A percentile compares a stretch with the other conserved stretches of the same genome.
phyloP scores from a whole-genome alignment of 2,329 filamentous ascomycete genomes.

The Talaromyces funiculosus region DNA sequence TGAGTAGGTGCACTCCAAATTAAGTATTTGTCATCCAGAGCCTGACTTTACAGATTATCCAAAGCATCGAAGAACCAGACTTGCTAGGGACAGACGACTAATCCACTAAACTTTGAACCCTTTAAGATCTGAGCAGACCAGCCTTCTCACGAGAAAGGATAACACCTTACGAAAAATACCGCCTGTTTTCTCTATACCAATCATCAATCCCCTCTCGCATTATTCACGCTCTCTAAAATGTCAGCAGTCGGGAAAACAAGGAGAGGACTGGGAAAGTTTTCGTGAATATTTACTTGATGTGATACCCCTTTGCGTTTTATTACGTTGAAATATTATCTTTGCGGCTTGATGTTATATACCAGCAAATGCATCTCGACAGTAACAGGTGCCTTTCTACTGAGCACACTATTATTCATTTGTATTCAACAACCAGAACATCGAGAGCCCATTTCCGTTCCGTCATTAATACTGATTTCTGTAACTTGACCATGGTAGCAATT shows the following conservation, averaged over 20 bases:
- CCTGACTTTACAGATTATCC: conserved; percentile 25
- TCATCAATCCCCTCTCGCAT: background rate
- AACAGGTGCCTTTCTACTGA: no score
- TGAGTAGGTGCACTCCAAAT: background rate
- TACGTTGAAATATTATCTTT: background rate
- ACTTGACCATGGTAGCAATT: background rate
- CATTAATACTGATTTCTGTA: background rate
- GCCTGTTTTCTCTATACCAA: background rate
- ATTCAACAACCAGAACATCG: background rate
- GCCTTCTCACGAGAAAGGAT: background rate
- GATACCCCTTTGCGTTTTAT: conserved; percentile 10
- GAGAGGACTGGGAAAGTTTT: conserved; percentile 32
- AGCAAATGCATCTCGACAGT: no score
- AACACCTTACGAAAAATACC: conserved; percentile 24
- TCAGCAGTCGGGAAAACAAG: conserved; percentile 8
- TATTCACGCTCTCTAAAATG: background rate
- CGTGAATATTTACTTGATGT: conserved; percentile 13
- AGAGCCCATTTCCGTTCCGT: background rate
- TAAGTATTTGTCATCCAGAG: background rate
- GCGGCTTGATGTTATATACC: background rate
- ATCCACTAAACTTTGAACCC: conserved; percentile 20
- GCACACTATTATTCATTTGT: background rate
- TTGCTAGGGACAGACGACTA: conserved; percentile 17
- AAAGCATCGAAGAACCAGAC: conserved; percentile 19
- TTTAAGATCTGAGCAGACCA: background rate